Evolutionary conservation across 2,329 filamentous ascomycete species (phyloP).

Genomic region (Botrytis elliptica): DNA sequence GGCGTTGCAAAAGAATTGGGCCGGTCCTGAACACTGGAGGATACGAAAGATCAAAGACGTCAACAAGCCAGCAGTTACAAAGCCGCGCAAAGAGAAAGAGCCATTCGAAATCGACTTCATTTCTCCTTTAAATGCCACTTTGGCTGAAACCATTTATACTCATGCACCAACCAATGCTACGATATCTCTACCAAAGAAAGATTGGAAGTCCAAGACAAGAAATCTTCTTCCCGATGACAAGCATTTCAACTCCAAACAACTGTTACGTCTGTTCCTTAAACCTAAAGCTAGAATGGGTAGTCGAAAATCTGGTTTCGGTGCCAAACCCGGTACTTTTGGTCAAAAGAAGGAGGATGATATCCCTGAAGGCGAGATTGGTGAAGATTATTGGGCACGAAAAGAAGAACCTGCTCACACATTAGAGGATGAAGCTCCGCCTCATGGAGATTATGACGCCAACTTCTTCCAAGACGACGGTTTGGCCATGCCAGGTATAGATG

Average conservation of each 20-base stretch:
- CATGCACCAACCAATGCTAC: constrained; percentile 75
- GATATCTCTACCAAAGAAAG: constrained; percentile 86
- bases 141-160: constrained; percentile 78
- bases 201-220: constrained; percentile 91
- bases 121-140: constrained; percentile 66
- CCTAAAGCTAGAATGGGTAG: constrained; percentile 82
- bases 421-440: constrained; percentile 57
- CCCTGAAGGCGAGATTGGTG: constrained; percentile 79
- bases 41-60: constrained; percentile 87
- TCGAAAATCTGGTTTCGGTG: constrained; percentile 54
- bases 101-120: constrained; percentile 92
- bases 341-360: constrained; percentile 54
- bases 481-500: constrained; percentile 59
- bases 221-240: constrained; percentile 97
- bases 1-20: constrained; percentile 95
- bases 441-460: constrained; percentile 90
- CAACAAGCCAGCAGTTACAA: constrained; percentile 61
- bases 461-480: constrained; percentile 92
- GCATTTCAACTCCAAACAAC: constrained; percentile 91
- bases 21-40: constrained; percentile 97
- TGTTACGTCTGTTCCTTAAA: constrained; percentile 89
- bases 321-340: constrained; percentile 45
- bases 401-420: constrained; percentile 47
- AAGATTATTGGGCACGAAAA: constrained; percentile 89
- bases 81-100: constrained; percentile 89